These are phyloP conservation scores for Mycena capillaripes DNA, from an alignment of 768 basidiomycete species.

Conservation along the genomic window DNA sequence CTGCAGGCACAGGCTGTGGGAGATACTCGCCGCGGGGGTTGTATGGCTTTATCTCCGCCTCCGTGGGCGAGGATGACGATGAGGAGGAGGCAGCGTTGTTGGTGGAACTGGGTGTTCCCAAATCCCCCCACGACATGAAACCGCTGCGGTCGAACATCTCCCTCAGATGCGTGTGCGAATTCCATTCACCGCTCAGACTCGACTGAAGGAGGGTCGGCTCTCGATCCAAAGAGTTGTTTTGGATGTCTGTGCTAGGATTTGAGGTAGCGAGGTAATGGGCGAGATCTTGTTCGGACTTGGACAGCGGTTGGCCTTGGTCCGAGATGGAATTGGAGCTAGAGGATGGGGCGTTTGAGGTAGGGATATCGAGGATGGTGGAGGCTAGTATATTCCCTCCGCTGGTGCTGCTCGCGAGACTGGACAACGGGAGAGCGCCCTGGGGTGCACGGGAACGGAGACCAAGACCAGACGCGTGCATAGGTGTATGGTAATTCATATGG, in stretches of 20 bases:
- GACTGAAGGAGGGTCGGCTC: slow-evolving; percentile 27
- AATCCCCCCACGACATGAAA: slow-evolving; percentile 27
- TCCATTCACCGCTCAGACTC: slow-evolving; percentile 23
- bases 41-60: not conserved
- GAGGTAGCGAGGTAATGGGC: slow-evolving; percentile 36
- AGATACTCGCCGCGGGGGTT: slow-evolving; percentile 29
- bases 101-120: not conserved
- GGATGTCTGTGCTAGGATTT: slow-evolving; percentile 16
- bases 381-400: slow-evolving; percentile 11
- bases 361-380: slow-evolving; percentile 35
- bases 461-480: not conserved
- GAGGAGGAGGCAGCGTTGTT: not conserved
- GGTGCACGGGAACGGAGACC: slow-evolving; percentile 17
- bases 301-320: slow-evolving; percentile 20
- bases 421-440: slow-evolving; percentile 6
- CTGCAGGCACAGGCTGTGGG: not conserved
- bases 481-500: slow-evolving; percentile 9
- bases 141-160: slow-evolving; percentile 27
- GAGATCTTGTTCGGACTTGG: slow-evolving; percentile 38
- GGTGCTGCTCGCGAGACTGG: slow-evolving; percentile 18
- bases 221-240: slow-evolving; percentile 4
- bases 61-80: not conserved
- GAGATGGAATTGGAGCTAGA: slow-evolving; percentile 13
- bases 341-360: not conserved
- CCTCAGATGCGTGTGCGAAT: not conserved